Evolutionary conservation across 495 filamentous ascomycete genomes (phyloP), one percentile per base, ranked within the genome.

Genomic region (Mycothermus thermophilus): DNA sequence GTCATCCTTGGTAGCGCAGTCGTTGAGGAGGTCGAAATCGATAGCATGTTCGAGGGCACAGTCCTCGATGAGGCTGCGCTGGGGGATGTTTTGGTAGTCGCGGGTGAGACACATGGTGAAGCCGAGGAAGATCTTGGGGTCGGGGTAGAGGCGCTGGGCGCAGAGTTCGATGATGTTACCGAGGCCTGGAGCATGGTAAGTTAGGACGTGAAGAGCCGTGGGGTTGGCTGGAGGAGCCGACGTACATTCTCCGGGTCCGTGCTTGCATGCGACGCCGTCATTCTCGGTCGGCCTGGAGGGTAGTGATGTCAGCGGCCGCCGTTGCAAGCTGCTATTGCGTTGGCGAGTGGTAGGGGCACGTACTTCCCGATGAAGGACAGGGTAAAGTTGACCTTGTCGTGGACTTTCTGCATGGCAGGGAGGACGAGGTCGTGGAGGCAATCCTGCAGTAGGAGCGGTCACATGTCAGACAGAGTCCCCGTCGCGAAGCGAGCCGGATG

Each of bases 161-260:
- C 90, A 99, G 37, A 96, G 77, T 43, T 88, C 77, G 52, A 99
- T 66, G 60, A 93, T 93, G 57, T 99, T 80, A 12, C 87, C 87
- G 46, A 96, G 74, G 50, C 90, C 55, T 58, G 32, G 4, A 16
- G 8, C n/a, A n/a, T 27, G 23, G 19, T 44, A 23, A 41, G 32
- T 26, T 5, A 10, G 9, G 14, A 15, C 5, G 4, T n/a, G 16
- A 14, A 10, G 19, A 17, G 30, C 11, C 3, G 20, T 13, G 18
- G 14, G 22, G 2, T 20, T 27, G 21, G 14, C 1, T 16, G 7
- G 4, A 10, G 21, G 4, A 29, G 30, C 8, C 3, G 8, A 40
- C 55, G 18, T 37, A 57, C 58, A 99, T 62, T 99, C 90, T 10
- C 63, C 64, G 4, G 85, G 79, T 4, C 90, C 92, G 49, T 96